Evolutionary conservation across 2,329 filamentous ascomycete species (phyloP).

Genomic region (Pseudocercospora cruenta): DNA sequence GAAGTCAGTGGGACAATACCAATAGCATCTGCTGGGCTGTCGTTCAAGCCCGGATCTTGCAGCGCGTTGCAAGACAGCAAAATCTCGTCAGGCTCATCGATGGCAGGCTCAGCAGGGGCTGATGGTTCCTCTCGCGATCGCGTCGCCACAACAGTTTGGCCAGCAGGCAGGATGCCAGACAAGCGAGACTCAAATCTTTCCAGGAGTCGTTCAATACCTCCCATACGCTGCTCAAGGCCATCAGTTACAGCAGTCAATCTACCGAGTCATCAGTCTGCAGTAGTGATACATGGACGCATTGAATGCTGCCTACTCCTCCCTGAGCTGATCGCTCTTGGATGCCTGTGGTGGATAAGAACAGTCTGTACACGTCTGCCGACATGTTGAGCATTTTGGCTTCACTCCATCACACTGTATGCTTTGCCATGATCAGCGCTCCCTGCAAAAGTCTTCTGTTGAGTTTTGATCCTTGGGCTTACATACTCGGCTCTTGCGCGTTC

Average conservation of each 20-base stretch:
- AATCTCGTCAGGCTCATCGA: conserved; percentile 6
- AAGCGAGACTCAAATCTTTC: neutral
- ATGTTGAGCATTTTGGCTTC: conserved; percentile 11
- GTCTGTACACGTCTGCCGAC: conserved; percentile 12
- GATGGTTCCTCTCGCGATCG: neutral
- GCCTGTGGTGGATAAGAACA: conserved; percentile 16
- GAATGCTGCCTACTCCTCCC: conserved; percentile 5
- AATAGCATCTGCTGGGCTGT: conserved; percentile 11
- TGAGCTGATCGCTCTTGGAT: conserved; percentile 17
- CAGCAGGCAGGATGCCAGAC: neutral
- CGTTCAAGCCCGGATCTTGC: neutral
- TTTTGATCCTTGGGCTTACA: neutral
- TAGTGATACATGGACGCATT: neutral
- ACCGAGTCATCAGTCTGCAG: neutral
- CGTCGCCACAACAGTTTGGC: neutral
- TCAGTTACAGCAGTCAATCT: conserved; percentile 9
- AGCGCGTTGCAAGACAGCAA: conserved; percentile 9
- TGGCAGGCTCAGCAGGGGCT: neutral
- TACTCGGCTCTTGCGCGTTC: neutral
- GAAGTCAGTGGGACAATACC: conserved; percentile 15
- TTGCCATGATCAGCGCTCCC: neutral
- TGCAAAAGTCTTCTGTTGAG: neutral
- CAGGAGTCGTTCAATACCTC: conserved; percentile 14
- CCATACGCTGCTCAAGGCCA: conserved; percentile 12
- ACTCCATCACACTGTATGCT: conserved; percentile 15